Conservation (phyloP, 306 rosid genomes). For the Pyrus pyrifolia region DNA sequence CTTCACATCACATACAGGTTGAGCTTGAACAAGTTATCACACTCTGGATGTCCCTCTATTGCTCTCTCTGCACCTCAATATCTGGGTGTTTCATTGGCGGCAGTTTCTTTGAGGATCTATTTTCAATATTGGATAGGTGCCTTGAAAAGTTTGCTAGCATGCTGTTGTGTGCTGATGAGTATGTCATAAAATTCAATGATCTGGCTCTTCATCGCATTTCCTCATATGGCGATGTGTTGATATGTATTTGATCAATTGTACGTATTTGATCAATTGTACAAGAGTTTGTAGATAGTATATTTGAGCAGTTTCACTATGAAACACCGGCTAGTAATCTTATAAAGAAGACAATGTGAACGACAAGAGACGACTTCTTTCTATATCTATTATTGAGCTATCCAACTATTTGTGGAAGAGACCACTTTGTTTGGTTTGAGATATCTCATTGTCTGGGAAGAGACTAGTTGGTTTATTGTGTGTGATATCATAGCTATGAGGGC, state of each 20-base stretch:
- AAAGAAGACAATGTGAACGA: too few relatives aligned
- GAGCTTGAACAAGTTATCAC: conserved; percentile 43
- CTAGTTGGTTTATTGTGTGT: too few relatives aligned
- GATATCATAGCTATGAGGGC: too few relatives aligned
- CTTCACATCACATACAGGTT: conserved; percentile 22
- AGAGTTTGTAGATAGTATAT: too few relatives aligned
- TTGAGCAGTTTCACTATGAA: too few relatives aligned
- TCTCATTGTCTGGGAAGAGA: too few relatives aligned
- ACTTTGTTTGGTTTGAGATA: too few relatives aligned
- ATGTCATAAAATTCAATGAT: conserved; percentile 28
- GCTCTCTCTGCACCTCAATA: conserved; percentile 35
- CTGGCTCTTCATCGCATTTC: conserved; percentile 31
- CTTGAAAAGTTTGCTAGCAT: conserved; percentile 37
- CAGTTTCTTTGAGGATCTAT: conserved; percentile 45
- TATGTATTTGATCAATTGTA: conserved; percentile 15
- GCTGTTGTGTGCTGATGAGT: conserved; percentile 22
- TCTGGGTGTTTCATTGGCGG: conserved; percentile 31
- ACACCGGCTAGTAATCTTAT: too few relatives aligned
- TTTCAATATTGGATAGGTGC: conserved; percentile 32
- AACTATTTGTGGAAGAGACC: too few relatives aligned
- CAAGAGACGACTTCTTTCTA: too few relatives aligned
- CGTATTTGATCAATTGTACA: conserved; percentile 8
- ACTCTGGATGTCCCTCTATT: conserved; percentile 65
- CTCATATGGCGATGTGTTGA: conserved; percentile 45
- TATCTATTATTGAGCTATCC: too few relatives aligned